Evolutionary conservation across 1,284 basidiomycete species (phyloP).

Genomic region (Leccinum colubrinum): DNA sequence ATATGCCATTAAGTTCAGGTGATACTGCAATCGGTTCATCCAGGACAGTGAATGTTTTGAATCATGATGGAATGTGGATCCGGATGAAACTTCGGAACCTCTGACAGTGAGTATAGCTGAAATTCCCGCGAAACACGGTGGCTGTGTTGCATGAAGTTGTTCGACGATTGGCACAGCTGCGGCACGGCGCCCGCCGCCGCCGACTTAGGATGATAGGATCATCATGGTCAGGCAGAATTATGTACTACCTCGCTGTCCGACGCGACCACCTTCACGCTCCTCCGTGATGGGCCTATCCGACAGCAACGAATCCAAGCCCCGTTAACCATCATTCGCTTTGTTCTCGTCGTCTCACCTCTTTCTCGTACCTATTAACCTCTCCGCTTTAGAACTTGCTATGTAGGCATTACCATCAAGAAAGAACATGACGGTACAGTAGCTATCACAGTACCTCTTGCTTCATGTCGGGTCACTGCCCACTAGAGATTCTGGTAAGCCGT

Average conservation of each 20-base stretch:
- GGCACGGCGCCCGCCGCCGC: too few species aligned
- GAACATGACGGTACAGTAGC: neutral
- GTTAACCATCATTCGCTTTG: neutral
- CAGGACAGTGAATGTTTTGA: neutral
- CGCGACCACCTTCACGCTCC: neutral
- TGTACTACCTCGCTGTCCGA: neutral
- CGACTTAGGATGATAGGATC: too few species aligned
- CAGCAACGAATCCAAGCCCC: neutral
- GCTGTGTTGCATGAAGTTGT: neutral
- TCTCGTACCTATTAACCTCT: neutral
- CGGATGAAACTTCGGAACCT: neutral
- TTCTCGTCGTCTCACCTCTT: neutral
- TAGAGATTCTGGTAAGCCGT: neutral
- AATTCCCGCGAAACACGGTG: neutral
- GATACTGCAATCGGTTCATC: neutral
- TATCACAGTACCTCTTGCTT: neutral
- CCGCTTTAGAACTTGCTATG: neutral
- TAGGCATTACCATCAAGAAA: neutral
- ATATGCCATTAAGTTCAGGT: neutral
- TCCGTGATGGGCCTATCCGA: neutral
- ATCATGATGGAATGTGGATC: neutral
- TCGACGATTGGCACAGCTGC: too few species aligned
- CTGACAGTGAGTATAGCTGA: too few species aligned
- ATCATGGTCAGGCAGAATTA: too few species aligned
- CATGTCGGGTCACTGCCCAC: neutral